These are phyloP conservation scores for Pterocarpus santalinus DNA, from an alignment of 306 rosid species.

Conservation along the genomic window DNA sequence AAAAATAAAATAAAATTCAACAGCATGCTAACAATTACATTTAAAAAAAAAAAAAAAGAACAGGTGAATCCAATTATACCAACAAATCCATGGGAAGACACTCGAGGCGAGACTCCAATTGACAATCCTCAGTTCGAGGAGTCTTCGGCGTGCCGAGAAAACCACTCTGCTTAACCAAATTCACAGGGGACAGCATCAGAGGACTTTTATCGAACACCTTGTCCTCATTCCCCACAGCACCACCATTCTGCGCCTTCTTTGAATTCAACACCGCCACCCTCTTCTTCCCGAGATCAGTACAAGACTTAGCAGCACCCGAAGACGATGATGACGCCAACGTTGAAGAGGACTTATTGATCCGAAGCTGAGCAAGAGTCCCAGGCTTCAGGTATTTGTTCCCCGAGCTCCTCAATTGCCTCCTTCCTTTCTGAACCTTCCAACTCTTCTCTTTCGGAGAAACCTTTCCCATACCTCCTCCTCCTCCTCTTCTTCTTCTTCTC, in stretches of 20 bases:
- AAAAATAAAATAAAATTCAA: background rate
- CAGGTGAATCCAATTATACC: constrained; percentile 55
- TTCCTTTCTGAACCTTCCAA: constrained; percentile 58
- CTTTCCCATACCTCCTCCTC: constrained; percentile 66
- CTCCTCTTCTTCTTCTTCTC: background rate
- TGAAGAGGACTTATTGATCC: constrained; percentile 54
- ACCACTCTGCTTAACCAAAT: constrained; percentile 61
- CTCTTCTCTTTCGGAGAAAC: constrained; percentile 64
- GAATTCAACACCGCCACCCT: constrained; percentile 64
- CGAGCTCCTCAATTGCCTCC: constrained; percentile 57
- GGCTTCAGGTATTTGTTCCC: constrained; percentile 79
- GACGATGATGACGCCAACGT: constrained; percentile 39
- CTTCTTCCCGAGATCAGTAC: constrained; percentile 73
- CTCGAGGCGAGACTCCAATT: constrained; percentile 78
- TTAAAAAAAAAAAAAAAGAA: background rate
- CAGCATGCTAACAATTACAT: background rate
- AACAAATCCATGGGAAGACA: constrained; percentile 86
- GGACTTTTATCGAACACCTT: constrained; percentile 67
- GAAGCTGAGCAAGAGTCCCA: constrained; percentile 89
- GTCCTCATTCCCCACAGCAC: constrained; percentile 47
- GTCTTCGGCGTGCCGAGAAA: constrained; percentile 73
- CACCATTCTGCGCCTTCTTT: constrained; percentile 40
- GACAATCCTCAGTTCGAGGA: constrained; percentile 64
- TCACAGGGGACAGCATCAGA: constrained; percentile 78
- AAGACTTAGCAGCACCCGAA: constrained; percentile 52